Evolutionary conservation across 2,329 filamentous ascomycete species (phyloP).

Genomic region (Aplosporella prunicola): DNA sequence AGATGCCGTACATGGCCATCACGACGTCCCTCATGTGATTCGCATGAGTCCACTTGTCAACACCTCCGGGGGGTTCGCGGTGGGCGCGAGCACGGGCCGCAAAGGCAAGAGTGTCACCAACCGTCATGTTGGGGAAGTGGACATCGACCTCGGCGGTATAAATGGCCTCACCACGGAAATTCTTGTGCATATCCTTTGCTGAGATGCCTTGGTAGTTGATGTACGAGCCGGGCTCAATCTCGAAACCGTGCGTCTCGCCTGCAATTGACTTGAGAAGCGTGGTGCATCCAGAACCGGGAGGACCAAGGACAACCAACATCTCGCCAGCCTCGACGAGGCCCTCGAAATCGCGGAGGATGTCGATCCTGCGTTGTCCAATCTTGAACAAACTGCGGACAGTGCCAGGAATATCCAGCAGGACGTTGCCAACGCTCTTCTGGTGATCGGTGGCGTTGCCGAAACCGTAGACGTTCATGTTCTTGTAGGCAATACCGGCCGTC

Average conservation of each 20-base stretch:
- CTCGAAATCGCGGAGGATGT: slow-evolving; percentile 59
- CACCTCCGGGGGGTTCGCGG: slow-evolving; percentile 46
- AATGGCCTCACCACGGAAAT: slow-evolving; percentile 72
- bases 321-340: slow-evolving; percentile 59
- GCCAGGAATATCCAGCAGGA: slow-evolving; percentile 34
- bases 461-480: slow-evolving; percentile 39
- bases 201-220: slow-evolving; percentile 72
- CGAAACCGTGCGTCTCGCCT: slow-evolving; percentile 71
- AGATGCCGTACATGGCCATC: slow-evolving; percentile 66
- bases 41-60: slow-evolving; percentile 46
- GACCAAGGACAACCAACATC: slow-evolving; percentile 63
- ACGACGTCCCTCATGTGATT: slow-evolving; percentile 57
- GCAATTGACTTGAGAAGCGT: slow-evolving; percentile 75
- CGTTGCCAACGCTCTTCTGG: slow-evolving; percentile 42
- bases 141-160: slow-evolving; percentile 77
- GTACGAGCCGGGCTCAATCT: slow-evolving; percentile 57
- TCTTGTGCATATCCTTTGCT: slow-evolving; percentile 62
- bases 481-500: slow-evolving; percentile 39
- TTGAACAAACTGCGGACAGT: slow-evolving; percentile 27
- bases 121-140: slow-evolving; percentile 65
- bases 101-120: slow-evolving; percentile 69
- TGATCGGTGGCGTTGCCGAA: slow-evolving; percentile 41
- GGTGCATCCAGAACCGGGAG: slow-evolving; percentile 60
- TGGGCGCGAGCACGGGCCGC: slow-evolving; percentile 61
- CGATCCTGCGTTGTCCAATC: slow-evolving; percentile 35